Percentiles rank a stretch among this genome's conserved stretches.
Evolutionary conservation across 441 rosid genomes (phyloP).

Genomic region (Euphorbia neoarborescens): DNA sequence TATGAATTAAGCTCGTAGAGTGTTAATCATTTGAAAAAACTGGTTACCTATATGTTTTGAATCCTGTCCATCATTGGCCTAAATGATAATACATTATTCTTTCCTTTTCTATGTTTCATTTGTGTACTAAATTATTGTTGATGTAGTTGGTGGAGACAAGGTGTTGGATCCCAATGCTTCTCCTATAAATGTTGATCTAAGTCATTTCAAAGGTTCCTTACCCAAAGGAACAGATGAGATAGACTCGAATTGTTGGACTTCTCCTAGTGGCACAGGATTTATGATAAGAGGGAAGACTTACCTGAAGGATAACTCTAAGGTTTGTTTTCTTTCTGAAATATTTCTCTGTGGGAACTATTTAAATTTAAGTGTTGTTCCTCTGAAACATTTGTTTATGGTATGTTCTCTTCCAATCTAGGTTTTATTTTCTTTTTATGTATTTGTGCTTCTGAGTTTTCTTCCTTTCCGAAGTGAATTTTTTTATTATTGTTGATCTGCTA

Average conservation of each 20-base stretch:
- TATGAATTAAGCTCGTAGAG: too few species aligned
- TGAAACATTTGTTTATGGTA: background rate
- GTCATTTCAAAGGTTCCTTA: slow-evolving; percentile 58
- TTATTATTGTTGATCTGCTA: background rate
- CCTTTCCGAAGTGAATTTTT: background rate
- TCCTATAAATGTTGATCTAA: slow-evolving; percentile 46
- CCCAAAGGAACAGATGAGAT: slow-evolving; percentile 50
- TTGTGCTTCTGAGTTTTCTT: background rate
- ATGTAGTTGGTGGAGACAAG: slow-evolving; percentile 54
- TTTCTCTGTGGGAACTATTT: background rate
- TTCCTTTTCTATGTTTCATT: background rate
- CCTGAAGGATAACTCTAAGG: slow-evolving; percentile 80
- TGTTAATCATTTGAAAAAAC: background rate
- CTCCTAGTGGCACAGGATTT: slow-evolving; percentile 84
- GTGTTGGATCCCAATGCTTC: slow-evolving; percentile 53
- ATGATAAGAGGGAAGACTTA: slow-evolving; percentile 93
- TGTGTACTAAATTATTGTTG: slow-evolving; percentile 11
- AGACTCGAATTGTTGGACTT: slow-evolving; percentile 84
- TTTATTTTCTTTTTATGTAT: background rate
- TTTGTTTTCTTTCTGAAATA: slow-evolving; percentile 19
- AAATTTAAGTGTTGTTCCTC: background rate
- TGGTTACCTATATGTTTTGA: background rate
- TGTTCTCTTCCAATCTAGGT: background rate
- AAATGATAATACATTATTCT: background rate
- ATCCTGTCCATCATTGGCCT: background rate